These are phyloP conservation scores for Didymella lethalis DNA, from an alignment of 2,329 filamentous ascomycete species.

Conservation along the genomic window DNA sequence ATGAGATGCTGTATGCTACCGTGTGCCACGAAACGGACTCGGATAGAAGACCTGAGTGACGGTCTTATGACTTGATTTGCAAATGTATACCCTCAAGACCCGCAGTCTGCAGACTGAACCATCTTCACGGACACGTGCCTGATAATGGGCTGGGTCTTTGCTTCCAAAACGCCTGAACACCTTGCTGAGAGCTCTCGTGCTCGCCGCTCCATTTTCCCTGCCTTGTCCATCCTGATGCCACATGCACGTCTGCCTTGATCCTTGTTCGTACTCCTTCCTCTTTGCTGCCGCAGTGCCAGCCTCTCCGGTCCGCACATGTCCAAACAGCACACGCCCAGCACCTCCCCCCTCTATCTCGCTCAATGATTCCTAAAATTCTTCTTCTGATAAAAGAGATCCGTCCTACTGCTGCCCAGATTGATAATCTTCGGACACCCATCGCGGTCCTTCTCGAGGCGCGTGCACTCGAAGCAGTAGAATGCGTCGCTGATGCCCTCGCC, in stretches of 20 bases:
- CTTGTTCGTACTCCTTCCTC: background rate
- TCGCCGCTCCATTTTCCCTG: background rate
- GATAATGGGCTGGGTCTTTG: background rate
- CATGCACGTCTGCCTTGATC: background rate
- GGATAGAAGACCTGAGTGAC: background rate
- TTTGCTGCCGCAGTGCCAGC: background rate
- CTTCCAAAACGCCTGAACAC: background rate
- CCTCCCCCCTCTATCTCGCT: background rate
- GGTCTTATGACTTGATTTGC: background rate
- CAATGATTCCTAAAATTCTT: slow-evolving; percentile 72
- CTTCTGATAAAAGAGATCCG: slow-evolving; percentile 84
- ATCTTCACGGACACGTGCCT: background rate
- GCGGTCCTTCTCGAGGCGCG: slow-evolving; percentile 92
- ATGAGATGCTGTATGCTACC: background rate
- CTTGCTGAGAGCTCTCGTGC: background rate
- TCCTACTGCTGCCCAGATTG: slow-evolving; percentile 93
- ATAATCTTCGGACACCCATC: slow-evolving; percentile 99
- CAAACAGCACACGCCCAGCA: background rate
- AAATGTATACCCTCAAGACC: background rate
- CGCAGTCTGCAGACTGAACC: background rate
- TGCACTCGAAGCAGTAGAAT: slow-evolving; percentile 99
- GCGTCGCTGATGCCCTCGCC: slow-evolving; percentile 98
- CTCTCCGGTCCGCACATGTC: background rate
- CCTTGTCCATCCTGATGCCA: background rate
- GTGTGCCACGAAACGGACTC: background rate